Conservation (phyloP, 2,329 filamentous ascomycete species). For the Penicillium verrucosum region DNA sequence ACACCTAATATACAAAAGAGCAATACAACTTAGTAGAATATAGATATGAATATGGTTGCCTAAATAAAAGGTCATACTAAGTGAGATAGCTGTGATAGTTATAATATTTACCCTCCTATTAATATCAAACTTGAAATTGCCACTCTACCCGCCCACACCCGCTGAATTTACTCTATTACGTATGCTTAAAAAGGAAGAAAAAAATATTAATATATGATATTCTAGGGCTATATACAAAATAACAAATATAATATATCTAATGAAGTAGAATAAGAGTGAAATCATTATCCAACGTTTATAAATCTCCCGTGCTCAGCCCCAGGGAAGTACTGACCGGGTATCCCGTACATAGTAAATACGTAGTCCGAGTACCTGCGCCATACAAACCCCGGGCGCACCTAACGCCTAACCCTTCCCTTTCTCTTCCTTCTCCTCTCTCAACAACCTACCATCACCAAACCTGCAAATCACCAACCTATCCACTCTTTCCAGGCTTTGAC, state of each 20-base stretch:
- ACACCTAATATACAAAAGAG: not conserved
- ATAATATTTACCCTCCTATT: not conserved
- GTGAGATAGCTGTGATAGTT: not conserved
- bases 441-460: slow-evolving; percentile 16
- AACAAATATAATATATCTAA: not conserved
- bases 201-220: not conserved
- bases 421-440: slow-evolving; percentile 18
- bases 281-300: not conserved
- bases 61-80: not conserved
- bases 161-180: slow-evolving; percentile 1
- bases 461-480: slow-evolving; percentile 10
- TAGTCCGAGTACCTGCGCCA: slow-evolving; percentile 19
- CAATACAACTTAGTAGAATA: too few relatives aligned
- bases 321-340: slow-evolving; percentile 14
- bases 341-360: slow-evolving; percentile 15
- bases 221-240: not conserved
- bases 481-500: slow-evolving; percentile 14
- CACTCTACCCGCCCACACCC: slow-evolving; percentile 8
- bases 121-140: not conserved
- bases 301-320: slow-evolving; percentile 22
- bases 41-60: not conserved
- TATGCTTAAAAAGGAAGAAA: not conserved
- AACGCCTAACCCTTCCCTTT: slow-evolving; percentile 16
- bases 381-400: slow-evolving; percentile 18
- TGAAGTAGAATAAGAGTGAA: not conserved